Evolutionary conservation across 208 protist species (phyloP), one percentile per base, ranked within the genome.

Genomic region (Crithidia bombi): DNA sequence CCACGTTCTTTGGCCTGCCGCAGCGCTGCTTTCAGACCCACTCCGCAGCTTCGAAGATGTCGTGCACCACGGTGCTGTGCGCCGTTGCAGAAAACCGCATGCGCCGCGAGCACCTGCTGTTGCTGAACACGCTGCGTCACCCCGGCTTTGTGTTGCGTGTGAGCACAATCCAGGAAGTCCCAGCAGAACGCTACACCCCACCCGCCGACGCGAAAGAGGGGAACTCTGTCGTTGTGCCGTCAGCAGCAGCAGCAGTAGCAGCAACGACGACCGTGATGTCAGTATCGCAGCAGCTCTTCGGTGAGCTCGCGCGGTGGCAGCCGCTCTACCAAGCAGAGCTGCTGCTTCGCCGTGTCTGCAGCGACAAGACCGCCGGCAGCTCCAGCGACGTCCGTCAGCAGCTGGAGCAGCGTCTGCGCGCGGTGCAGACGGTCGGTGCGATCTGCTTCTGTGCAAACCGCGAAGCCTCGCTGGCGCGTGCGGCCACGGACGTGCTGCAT

Each of bases 121-220:
- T 92, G 15, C 56, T 96, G 5, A 96, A 96, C 82, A 94, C 89
- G 36, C 83, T 96, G 81, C 85, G 89, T 0, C 86, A 91, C 66
- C 91, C 91, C 4, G 91, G 91, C 10, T 96, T 94, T 73, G 87
- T 94, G 6, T 23, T 96, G 19, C 89, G 89, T 11, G 72, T 94
- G 25, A 89, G 87, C 58, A 74, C 76, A 17, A 86, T 96, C 46
- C 82, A 59, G 14, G 82, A 87, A 56, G 63, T 87, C 28, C 28
- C 41, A 17, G 70, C 78, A 36, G 65, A 43, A 2, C 41, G 15
- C 11, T 64, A 69, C 69, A 15, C 26, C 2, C 0, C 9, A 7
- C 33, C 3, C 26, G 17, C 21, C 26, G 9, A 12, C 54, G 44
- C 21, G 23, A 41, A 50, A 58, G 17, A 30, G 5, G 10, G 21